A percentile compares a stretch with the other conserved stretches of the same genome.
Conservation (phyloP, 495 filamentous ascomycete genomes). For the Hyaloscypha finlandica region DNA sequence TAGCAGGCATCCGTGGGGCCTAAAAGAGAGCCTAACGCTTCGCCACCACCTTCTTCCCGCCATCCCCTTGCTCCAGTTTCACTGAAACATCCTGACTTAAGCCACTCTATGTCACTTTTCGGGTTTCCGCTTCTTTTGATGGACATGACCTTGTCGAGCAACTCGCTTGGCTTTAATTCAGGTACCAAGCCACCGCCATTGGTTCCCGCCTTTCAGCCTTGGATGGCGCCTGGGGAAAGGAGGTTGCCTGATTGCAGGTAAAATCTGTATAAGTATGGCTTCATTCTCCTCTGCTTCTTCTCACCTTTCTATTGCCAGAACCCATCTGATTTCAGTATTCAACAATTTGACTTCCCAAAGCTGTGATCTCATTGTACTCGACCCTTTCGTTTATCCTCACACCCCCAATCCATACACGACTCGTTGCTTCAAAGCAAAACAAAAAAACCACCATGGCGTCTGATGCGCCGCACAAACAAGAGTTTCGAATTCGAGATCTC, state of each 20-base stretch:
- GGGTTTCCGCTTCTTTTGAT: slow-evolving; percentile 8
- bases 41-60: not conserved
- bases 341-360: not conserved
- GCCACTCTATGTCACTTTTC: not conserved
- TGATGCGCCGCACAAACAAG: slow-evolving; percentile 36
- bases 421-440: not conserved
- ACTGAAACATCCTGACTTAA: not conserved
- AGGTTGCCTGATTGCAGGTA: slow-evolving; percentile 8
- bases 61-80: not conserved
- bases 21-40: not conserved
- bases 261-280: not conserved
- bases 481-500: slow-evolving; percentile 55
- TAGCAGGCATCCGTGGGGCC: not conserved
- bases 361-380: not conserved
- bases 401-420: not conserved
- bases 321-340: not conserved
- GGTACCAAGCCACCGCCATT: slow-evolving; percentile 1
- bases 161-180: not conserved
- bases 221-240: not conserved
- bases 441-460: slow-evolving; percentile 21
- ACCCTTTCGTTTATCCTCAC: not conserved
- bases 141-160: not conserved
- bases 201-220: not conserved
- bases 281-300: not conserved
- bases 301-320: not conserved